Percentiles rank a stretch among this genome's conserved stretches.
These are phyloP conservation scores for Nannochloropsis gaditana DNA, from an alignment of 108 stramenopile genomes.

Conservation along the genomic window DNA sequence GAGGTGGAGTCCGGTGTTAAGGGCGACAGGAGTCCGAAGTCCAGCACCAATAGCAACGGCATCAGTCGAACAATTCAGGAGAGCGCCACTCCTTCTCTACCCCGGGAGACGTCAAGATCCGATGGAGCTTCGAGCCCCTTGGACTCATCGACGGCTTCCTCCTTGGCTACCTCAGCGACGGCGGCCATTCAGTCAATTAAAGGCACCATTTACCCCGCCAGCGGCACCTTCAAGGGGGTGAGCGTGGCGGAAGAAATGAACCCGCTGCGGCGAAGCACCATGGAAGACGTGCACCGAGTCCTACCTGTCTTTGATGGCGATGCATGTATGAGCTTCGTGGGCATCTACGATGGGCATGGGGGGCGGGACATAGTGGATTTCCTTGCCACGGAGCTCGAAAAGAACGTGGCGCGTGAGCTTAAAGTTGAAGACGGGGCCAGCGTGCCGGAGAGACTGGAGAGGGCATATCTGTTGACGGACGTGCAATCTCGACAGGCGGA, in stretches of 20 bases:
- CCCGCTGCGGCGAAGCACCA: constrained; percentile 73
- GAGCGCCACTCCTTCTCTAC: background rate
- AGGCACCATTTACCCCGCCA: background rate
- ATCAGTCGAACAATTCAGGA: background rate
- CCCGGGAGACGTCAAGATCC: too few relatives aligned
- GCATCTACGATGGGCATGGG: constrained; percentile 92
- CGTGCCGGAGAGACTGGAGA: constrained; percentile 51
- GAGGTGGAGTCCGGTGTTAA: too few relatives aligned
- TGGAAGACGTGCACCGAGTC: constrained; percentile 81
- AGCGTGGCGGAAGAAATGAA: constrained; percentile 57
- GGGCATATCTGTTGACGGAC: constrained; percentile 85
- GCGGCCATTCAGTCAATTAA: background rate
- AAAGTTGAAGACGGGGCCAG: constrained; percentile 33
- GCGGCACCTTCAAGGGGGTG: background rate
- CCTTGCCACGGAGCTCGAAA: constrained; percentile 66
- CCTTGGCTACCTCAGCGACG: background rate
- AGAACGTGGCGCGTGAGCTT: constrained; percentile 75
- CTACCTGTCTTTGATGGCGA: constrained; percentile 52
- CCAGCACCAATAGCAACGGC: background rate
- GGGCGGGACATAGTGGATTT: constrained; percentile 75
- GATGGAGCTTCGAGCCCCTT: too few relatives aligned
- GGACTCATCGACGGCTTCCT: background rate
- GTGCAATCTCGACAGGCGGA: constrained; percentile 66
- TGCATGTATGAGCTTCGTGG: constrained; percentile 61
- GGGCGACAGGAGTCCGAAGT: background rate